Conservation (phyloP, 2,329 filamentous ascomycete species). For the Trichoderma pleuroti region DNA sequence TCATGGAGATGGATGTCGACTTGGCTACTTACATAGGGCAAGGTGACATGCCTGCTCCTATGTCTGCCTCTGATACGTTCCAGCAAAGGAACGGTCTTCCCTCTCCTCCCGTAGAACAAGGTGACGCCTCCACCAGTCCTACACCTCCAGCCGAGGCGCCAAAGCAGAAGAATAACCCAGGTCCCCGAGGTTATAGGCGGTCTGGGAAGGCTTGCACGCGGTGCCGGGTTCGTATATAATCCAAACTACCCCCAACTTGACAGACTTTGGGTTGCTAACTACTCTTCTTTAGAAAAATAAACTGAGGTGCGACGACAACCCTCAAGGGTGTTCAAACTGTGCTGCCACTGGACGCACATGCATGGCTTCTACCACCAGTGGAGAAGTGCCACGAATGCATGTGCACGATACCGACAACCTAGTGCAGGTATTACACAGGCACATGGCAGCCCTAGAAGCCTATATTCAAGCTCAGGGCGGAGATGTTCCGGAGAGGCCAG, state of each 20-base stretch:
- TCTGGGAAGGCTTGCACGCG: neutral
- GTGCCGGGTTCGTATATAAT: neutral
- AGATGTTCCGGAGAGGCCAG: neutral
- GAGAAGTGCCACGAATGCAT: neutral
- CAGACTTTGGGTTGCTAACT: too few species aligned
- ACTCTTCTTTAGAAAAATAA: neutral
- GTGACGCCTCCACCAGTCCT: neutral
- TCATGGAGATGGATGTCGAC: neutral
- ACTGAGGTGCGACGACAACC: neutral
- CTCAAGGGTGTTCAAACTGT: neutral
- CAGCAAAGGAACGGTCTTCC: neutral
- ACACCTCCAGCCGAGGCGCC: neutral
- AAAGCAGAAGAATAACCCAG: neutral
- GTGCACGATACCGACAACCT: neutral
- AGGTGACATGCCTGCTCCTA: neutral
- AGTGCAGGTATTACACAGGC: neutral
- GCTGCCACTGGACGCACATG: neutral
- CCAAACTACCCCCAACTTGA: too few species aligned
- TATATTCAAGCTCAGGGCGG: neutral
- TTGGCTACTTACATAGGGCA: neutral
- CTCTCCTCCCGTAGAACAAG: neutral
- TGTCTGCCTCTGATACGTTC: neutral
- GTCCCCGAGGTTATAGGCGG: neutral
- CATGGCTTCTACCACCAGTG: neutral
- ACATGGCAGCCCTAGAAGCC: neutral